phyloP scores from a whole-genome alignment of 257 asterid genomes.

The Rehmannia glutinosa region DNA sequence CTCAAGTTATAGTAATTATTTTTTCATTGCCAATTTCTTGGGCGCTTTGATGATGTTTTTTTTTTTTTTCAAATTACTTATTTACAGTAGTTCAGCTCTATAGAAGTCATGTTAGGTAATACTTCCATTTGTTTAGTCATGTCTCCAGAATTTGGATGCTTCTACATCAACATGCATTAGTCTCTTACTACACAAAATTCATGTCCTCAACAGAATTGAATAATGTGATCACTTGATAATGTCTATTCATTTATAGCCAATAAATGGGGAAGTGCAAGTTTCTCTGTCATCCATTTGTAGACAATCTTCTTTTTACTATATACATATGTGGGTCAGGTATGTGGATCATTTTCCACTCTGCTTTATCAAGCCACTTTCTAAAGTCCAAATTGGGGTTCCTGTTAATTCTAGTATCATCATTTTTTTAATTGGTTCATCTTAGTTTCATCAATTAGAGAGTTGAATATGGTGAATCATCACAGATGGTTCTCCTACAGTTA shows the following conservation, averaged over 20 bases:
- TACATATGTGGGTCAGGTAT: too few species aligned
- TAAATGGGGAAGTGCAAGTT: background rate
- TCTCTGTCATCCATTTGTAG: conserved; percentile 4
- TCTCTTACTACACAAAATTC: background rate
- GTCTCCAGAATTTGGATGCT: conserved; percentile 3
- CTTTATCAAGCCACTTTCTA: background rate
- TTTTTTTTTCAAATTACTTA: too few species aligned
- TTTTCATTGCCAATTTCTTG: conserved; percentile 2
- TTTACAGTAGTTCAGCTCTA: background rate
- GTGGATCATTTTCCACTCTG: background rate
- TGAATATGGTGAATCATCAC: conserved; percentile 6
- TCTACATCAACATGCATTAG: too few species aligned
- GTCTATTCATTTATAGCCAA: background rate
- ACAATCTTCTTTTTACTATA: background rate
- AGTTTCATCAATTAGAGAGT: background rate
- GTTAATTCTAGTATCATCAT: background rate
- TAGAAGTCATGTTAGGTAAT: background rate
- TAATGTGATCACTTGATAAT: background rate
- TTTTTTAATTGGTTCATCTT: background rate
- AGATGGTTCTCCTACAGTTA: background rate
- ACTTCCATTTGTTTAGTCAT: conserved; percentile 16
- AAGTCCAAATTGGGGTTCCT: background rate
- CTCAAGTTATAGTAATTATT: conserved; percentile 5
- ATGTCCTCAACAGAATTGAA: background rate
- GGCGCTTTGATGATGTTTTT: background rate